Conservation (phyloP, 2,329 filamentous ascomycete species). For the Tolypocladium tundrense region DNA sequence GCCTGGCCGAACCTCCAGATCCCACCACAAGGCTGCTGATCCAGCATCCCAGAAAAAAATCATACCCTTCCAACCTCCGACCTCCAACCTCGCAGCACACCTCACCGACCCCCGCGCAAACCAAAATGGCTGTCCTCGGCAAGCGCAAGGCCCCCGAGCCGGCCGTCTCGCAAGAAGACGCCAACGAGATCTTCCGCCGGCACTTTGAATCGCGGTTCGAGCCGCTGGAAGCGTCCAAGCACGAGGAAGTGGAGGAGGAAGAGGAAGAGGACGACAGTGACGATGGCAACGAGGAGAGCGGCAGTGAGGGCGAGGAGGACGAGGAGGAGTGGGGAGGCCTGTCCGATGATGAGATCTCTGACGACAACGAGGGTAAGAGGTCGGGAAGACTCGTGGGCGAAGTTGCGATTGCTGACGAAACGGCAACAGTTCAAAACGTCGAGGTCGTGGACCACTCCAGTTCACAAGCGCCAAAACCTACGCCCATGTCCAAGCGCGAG, state of each 20-base stretch:
- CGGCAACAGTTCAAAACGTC: constrained; percentile 19
- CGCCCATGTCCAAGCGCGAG: constrained; percentile 53
- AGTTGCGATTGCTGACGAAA: constrained; percentile 5
- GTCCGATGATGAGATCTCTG: constrained; percentile 15
- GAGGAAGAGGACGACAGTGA: constrained; percentile 14
- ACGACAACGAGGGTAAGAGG: constrained; percentile 12
- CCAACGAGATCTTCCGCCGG: constrained; percentile 66
- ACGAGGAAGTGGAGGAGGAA: constrained; percentile 21
- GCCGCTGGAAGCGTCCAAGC: constrained; percentile 44
- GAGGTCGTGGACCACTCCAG: constrained; percentile 54
- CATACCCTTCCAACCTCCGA: not conserved
- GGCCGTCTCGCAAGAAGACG: constrained; percentile 34
- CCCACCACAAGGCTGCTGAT: not conserved
- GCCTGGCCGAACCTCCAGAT: not conserved
- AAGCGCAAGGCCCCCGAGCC: constrained; percentile 35
- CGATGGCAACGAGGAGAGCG: constrained; percentile 12
- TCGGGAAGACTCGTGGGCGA: not conserved
- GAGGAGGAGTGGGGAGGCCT: constrained; percentile 18
- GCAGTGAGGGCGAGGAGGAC: constrained; percentile 25
- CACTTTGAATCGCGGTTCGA: constrained; percentile 86
- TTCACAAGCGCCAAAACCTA: constrained; percentile 23
- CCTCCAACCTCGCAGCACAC: not conserved
- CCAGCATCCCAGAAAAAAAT: not conserved
- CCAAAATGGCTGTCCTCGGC: constrained; percentile 32
- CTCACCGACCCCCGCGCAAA: not conserved